Evolutionary conservation across 192 early-diverging fungal species (phyloP).

Genomic region (Podila epigama): DNA sequence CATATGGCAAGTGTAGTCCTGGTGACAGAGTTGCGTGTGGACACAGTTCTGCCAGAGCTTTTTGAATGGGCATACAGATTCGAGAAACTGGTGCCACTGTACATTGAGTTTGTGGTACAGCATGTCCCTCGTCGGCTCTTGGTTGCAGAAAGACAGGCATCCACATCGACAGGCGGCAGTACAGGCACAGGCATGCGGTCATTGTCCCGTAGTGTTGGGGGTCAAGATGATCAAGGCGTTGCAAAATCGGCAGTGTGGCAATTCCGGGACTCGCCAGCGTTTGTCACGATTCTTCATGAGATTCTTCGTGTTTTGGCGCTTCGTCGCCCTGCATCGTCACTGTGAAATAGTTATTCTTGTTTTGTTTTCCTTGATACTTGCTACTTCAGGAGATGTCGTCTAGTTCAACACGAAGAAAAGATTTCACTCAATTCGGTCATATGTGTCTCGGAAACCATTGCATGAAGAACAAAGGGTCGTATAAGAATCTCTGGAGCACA

Average conservation of each 20-base stretch:
- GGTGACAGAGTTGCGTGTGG: constrained; percentile 2
- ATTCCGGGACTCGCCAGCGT: not conserved
- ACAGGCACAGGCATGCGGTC: not conserved
- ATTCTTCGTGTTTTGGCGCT: not conserved
- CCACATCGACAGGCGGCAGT: too few relatives aligned
- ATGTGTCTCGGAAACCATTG: too few relatives aligned
- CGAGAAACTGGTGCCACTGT: constrained; percentile 15
- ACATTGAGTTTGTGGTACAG: constrained; percentile 31
- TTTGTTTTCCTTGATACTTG: too few relatives aligned
- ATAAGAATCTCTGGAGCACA: too few relatives aligned
- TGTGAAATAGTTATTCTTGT: too few relatives aligned
- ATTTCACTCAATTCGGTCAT: too few relatives aligned
- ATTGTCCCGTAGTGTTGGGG: not conserved
- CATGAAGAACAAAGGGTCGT: too few relatives aligned
- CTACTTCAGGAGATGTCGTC: too few relatives aligned
- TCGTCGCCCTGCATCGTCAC: not conserved
- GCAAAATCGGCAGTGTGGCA: not conserved
- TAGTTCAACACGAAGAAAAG: too few relatives aligned
- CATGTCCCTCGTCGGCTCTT: constrained; percentile 1
- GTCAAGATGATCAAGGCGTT: not conserved
- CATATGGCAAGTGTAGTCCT: constrained; percentile 22
- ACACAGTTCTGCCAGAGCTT: constrained; percentile 15
- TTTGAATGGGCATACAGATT: constrained; percentile 37
- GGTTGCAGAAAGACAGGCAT: too few relatives aligned
- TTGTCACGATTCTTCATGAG: not conserved